A percentile compares a stretch with the other conserved stretches of the same genome.
Conservation (phyloP, 495 filamentous ascomycete species). For the Aspergillus bridgeri region DNA sequence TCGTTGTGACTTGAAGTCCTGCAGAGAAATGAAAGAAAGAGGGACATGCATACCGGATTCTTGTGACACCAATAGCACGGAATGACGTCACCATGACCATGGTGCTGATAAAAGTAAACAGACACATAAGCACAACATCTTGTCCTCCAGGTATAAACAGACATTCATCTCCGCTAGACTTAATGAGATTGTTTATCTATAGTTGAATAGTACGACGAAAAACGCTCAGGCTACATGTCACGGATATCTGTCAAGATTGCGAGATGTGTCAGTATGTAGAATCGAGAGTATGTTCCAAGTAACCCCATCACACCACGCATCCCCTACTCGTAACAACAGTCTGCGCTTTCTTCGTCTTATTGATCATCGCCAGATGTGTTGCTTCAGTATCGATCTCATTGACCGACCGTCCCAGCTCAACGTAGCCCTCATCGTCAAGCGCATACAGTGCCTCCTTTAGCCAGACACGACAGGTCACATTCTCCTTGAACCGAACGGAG, state of each 20-base stretch:
- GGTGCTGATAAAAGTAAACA: not conserved
- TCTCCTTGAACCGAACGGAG: conserved; percentile 21
- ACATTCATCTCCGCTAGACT: too few species aligned
- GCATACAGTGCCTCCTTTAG: conserved; percentile 25
- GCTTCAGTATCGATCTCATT: conserved; percentile 23
- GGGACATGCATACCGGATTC: too few species aligned
- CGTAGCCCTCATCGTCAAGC: conserved; percentile 27
- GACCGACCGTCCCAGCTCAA: conserved; percentile 14
- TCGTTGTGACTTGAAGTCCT: too few species aligned
- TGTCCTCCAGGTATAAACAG: too few species aligned
- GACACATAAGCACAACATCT: too few species aligned
- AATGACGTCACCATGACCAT: not conserved
- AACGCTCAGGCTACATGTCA: too few species aligned
- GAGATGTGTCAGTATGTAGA: too few species aligned
- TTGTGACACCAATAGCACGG: too few species aligned
- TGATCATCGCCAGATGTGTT: conserved; percentile 13
- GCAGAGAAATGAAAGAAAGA: not conserved
- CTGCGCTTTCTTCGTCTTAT: conserved; percentile 8
- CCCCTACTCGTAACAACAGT: not conserved
- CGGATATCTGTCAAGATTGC: too few species aligned
- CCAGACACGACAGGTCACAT: conserved; percentile 24
- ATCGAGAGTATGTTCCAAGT: too few species aligned
- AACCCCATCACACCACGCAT: not conserved
- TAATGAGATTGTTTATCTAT: too few species aligned
- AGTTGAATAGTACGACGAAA: too few species aligned